Conservation (phyloP, 495 filamentous ascomycete genomes). For the Jackrogersella minutella region DNA sequence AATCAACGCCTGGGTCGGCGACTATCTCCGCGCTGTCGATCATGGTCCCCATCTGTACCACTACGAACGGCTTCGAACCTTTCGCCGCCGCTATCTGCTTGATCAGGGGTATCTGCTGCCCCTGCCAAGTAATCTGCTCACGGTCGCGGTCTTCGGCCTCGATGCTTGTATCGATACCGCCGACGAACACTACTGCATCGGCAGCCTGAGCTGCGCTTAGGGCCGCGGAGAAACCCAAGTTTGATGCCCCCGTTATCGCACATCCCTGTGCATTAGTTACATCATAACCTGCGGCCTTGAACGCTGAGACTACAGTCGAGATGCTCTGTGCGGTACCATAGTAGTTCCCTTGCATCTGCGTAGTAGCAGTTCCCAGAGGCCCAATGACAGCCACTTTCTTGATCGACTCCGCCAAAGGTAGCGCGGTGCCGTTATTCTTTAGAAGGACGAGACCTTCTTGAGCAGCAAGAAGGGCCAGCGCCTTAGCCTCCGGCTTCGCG, state of each 20-base stretch:
- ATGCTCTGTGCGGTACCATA: constrained; percentile 64
- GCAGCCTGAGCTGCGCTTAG: constrained; percentile 47
- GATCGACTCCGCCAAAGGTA: constrained; percentile 56
- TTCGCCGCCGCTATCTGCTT: constrained; percentile 46
- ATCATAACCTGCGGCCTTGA: constrained; percentile 52
- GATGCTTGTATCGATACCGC: constrained; percentile 53
- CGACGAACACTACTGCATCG: constrained; percentile 55
- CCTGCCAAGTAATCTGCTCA: constrained; percentile 53
- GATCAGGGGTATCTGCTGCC: constrained; percentile 53
- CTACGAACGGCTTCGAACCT: constrained; percentile 52
- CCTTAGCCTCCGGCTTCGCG: constrained; percentile 57
- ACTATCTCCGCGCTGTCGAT: constrained; percentile 64
- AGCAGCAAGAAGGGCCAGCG: constrained; percentile 65
- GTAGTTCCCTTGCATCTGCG: constrained; percentile 70
- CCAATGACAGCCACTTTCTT: constrained; percentile 65
- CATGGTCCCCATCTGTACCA: constrained; percentile 61
- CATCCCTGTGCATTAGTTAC: constrained; percentile 60
- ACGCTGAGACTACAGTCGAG: constrained; percentile 59
- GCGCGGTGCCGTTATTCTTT: constrained; percentile 64
- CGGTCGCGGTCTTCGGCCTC: constrained; percentile 54
- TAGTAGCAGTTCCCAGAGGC: constrained; percentile 66
- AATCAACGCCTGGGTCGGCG: constrained; percentile 56
- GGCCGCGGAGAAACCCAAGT: constrained; percentile 48
- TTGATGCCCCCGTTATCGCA: constrained; percentile 52
- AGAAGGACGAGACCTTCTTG: constrained; percentile 66